Conservation (phyloP, 2,329 filamentous ascomycete species). For the Truncatella angustata region DNA sequence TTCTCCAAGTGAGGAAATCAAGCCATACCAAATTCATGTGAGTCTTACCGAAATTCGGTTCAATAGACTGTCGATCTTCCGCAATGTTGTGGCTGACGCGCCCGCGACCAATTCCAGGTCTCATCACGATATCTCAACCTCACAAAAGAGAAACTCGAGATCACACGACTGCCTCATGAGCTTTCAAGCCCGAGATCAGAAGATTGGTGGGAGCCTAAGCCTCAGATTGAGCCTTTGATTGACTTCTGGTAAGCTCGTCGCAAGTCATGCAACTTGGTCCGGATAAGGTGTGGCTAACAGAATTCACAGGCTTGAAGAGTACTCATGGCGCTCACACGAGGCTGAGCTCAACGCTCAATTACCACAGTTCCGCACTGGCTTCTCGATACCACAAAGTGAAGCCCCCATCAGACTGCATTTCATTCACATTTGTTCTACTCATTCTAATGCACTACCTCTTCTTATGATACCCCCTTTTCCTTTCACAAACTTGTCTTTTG, state of each 20-base stretch:
- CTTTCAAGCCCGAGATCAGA: slow-evolving; percentile 42
- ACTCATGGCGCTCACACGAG: slow-evolving; percentile 63
- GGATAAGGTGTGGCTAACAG: background rate
- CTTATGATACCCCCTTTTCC: slow-evolving; percentile 66
- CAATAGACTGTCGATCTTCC: slow-evolving; percentile 9
- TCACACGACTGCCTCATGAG: slow-evolving; percentile 64
- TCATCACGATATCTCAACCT: slow-evolving; percentile 66
- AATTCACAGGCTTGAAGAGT: slow-evolving; percentile 57
- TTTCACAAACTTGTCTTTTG: slow-evolving; percentile 59
- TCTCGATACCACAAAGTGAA: slow-evolving; percentile 40
- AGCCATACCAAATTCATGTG: slow-evolving; percentile 57
- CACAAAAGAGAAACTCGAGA: slow-evolving; percentile 65
- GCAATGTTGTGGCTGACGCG: slow-evolving; percentile 25
- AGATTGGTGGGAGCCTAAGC: slow-evolving; percentile 60
- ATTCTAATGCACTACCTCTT: slow-evolving; percentile 56
- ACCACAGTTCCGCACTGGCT: slow-evolving; percentile 62
- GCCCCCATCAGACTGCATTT: slow-evolving; percentile 59
- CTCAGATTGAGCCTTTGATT: slow-evolving; percentile 60
- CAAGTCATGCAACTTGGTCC: background rate
- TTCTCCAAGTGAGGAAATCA: slow-evolving; percentile 38
- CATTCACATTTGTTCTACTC: slow-evolving; percentile 56
- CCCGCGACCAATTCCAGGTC: slow-evolving; percentile 43
- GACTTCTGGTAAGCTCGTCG: slow-evolving; percentile 56
- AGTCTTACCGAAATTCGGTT: slow-evolving; percentile 25
- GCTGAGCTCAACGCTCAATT: slow-evolving; percentile 53